Conservation (phyloP, 805 yeast genomes). For the Cyberlindnera mycetangii region DNA sequence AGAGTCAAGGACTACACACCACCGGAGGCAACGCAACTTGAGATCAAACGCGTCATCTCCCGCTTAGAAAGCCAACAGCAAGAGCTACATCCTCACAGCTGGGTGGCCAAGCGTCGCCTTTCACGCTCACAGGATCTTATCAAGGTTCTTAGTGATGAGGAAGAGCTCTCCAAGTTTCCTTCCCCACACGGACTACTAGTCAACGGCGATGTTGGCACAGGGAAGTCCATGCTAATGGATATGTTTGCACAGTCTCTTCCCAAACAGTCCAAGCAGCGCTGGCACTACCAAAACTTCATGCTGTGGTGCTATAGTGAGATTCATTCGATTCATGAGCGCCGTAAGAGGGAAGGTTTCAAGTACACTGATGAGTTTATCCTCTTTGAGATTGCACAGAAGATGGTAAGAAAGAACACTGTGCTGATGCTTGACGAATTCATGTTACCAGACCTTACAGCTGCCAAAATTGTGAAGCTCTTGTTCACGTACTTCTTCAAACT, state of each 20-base stretch:
- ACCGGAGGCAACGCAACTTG: conserved; percentile 13
- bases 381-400: conserved; percentile 62
- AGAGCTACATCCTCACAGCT: neutral
- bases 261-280: conserved; percentile 57
- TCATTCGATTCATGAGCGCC: conserved; percentile 40
- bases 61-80: conserved; percentile 8
- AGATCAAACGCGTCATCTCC: conserved; percentile 8
- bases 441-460: conserved; percentile 74
- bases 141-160: conserved; percentile 54
- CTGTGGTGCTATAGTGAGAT: conserved; percentile 65
- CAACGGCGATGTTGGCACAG: conserved; percentile 71
- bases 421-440: conserved; percentile 70
- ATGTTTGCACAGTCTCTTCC: conserved; percentile 67
- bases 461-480: conserved; percentile 60
- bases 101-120: conserved; percentile 7
- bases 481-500: conserved; percentile 68
- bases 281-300: conserved; percentile 72
- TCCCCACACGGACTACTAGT: conserved; percentile 64
- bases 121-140: conserved; percentile 38
- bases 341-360: conserved; percentile 30
- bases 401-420: conserved; percentile 56
- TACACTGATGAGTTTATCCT: conserved; percentile 60
- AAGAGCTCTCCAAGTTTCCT: conserved; percentile 48
- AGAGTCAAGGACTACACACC: conserved; percentile 61
- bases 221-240: conserved; percentile 72